A percentile compares a stretch with the other conserved stretches of the same genome.
phyloP scores from a whole-genome alignment of 164 flowering plant species.

The Santalum album region DNA sequence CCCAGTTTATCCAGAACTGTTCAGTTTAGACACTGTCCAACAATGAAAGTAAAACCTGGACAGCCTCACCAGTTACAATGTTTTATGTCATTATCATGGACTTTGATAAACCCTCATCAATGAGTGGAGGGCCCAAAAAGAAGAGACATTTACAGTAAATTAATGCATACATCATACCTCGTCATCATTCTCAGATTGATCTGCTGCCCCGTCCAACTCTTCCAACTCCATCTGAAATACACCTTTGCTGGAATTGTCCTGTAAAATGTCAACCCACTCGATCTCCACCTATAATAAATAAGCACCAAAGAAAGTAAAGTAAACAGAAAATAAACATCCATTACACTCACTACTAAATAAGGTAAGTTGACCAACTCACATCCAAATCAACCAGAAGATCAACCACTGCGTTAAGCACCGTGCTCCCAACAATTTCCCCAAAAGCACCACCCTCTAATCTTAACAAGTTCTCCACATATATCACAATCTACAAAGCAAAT shows the following conservation, averaged over 20 bases:
- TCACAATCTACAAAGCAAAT: slow-evolving; percentile 26
- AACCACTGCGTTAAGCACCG: slow-evolving; percentile 45
- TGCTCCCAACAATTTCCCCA: slow-evolving; percentile 58
- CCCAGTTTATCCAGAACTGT: too few species aligned
- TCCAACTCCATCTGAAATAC: slow-evolving; percentile 84
- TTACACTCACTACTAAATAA: neutral
- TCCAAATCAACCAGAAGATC: slow-evolving; percentile 78
- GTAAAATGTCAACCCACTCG: slow-evolving; percentile 62
- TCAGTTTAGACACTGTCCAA: too few species aligned
- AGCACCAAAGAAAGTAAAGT: neutral
- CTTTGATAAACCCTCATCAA: too few species aligned
- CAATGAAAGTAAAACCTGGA: too few species aligned
- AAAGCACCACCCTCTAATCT: slow-evolving; percentile 60
- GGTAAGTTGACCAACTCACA: slow-evolving; percentile 43
- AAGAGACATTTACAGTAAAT: too few species aligned
- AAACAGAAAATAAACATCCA: neutral
- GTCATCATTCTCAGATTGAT: slow-evolving; percentile 19
- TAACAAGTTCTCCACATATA: slow-evolving; percentile 85
- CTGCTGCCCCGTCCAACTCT: slow-evolving; percentile 42
- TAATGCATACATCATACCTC: slow-evolving; percentile 60
- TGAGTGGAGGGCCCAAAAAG: too few species aligned
- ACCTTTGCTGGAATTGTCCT: slow-evolving; percentile 61
- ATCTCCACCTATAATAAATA: slow-evolving; percentile 60
- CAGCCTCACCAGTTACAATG: too few species aligned
- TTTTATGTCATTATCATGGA: too few species aligned